Conservation (phyloP, 257 asterid species). For the Euphrasia confusa region DNA sequence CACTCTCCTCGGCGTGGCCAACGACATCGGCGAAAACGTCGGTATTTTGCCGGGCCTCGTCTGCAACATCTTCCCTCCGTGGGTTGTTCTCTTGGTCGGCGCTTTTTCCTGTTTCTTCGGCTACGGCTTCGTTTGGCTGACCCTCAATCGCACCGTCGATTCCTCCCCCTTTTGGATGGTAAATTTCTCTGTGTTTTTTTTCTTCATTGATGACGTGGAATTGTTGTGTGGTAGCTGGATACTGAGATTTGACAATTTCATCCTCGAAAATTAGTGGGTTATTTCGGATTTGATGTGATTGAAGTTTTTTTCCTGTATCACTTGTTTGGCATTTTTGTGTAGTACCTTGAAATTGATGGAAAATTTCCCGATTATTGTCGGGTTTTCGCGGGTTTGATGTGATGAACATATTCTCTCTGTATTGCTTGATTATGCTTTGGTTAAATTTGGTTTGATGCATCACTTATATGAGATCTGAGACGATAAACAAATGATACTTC, state of each 20-base stretch:
- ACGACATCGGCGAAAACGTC: slow-evolving; percentile 67
- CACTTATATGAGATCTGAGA: too few species aligned
- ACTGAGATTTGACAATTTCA: too few species aligned
- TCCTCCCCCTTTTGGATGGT: slow-evolving; percentile 64
- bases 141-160: slow-evolving; percentile 34
- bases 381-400: neutral
- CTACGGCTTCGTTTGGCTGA: slow-evolving; percentile 71
- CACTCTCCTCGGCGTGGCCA: slow-evolving; percentile 70
- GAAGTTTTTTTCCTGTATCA: neutral
- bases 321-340: neutral
- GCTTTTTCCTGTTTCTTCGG: slow-evolving; percentile 52
- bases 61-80: slow-evolving; percentile 59
- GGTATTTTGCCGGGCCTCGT: slow-evolving; percentile 57
- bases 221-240: neutral
- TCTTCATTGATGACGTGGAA: neutral
- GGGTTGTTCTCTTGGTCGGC: slow-evolving; percentile 58
- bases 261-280: neutral
- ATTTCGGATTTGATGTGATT: neutral
- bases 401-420: neutral
- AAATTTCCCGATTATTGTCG: neutral
- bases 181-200: neutral
- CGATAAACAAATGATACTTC: too few species aligned
- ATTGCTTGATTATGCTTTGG: neutral
- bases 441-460: too few species aligned
- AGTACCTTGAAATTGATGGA: neutral